Base-by-base conservation (phyloP, 2,329 filamentous ascomycete genomes). In the Cytospora paraplurivora region DNA sequence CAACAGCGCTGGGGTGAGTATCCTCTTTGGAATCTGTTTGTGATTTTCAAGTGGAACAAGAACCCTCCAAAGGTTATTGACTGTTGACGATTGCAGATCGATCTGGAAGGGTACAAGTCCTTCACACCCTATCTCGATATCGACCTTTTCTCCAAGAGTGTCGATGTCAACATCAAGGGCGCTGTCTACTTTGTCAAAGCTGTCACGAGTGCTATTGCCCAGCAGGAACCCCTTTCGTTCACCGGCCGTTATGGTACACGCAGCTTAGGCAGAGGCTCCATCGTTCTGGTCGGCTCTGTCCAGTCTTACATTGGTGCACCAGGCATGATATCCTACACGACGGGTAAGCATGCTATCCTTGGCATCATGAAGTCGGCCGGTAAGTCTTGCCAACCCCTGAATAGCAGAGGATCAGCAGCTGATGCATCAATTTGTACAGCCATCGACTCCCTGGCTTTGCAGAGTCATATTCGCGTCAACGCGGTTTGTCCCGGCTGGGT, bases 391-490 rank as follows among this genome's bases (percentile, higher is more conserved):
- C 19, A 19, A n/a, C 44, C 19, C 19, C 44, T 15, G 5, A 27
- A 49, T 27, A 19, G 2, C 8, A n/a, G 19, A 21, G n/a, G 7
- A 8, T 10, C 47, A 21, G 47, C 21, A 50, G 21, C n/a, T 21
- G 19, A 50, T 12, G 8, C 19, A 50, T 8, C 2, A 17, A n/a
- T 37, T 44, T n/a, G n/a, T n/a, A 37, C 41, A 35, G 19, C 50
- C 63, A 49, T 60, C 19, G 57, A 60, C 21, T 15, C 58, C 7
- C 4, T 60, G 27, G 73, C 72, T 12, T 62, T 74, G 11, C 71
- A 75, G 32, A 70, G 70, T 41, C 63, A 63, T 0, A 75, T 76
- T n/a, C 68, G 73, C 3, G 69, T 75, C 21, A 76, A 76, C 56
- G 67, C 69, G 3, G 65, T 76, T 4, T 75, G 72, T 35, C 74